phyloP scores from a whole-genome alignment of 1,284 basidiomycete species.

The Trametes versicolor region DNA sequence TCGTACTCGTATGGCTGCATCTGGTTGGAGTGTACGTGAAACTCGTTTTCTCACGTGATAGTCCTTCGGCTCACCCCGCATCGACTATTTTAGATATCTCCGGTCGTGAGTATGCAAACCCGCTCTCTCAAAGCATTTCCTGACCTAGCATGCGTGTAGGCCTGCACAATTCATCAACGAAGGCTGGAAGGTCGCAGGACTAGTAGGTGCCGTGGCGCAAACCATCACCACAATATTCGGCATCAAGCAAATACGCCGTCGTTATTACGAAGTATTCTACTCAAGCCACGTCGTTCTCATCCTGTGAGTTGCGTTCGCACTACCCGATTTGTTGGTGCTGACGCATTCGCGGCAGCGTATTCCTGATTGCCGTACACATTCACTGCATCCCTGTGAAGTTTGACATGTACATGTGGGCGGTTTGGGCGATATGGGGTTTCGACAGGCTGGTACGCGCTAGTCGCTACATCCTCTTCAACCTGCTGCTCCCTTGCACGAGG shows the following conservation, averaged over 20 bases:
- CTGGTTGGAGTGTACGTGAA: constrained; percentile 36
- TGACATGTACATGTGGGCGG: constrained; percentile 45
- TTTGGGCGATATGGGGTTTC: constrained; percentile 54
- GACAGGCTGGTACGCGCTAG: constrained; percentile 49
- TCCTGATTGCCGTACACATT: constrained; percentile 34
- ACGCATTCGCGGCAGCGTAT: constrained; percentile 12
- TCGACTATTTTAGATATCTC: constrained; percentile 9
- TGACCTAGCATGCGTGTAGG: not conserved
- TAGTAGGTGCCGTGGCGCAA: constrained; percentile 45
- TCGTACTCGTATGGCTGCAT: constrained; percentile 43
- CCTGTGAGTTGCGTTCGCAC: constrained; percentile 34
- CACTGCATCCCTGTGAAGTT: constrained; percentile 31
- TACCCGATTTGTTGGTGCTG: not conserved
- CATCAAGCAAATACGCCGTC: constrained; percentile 46
- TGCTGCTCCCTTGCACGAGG: constrained; percentile 41
- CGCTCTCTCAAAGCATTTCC: too few species aligned
- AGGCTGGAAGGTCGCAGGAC: constrained; percentile 39
- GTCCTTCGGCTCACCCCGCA: not conserved
- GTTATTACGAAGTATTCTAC: constrained; percentile 55
- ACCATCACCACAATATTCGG: constrained; percentile 48
- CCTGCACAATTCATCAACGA: constrained; percentile 11
- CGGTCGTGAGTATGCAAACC: constrained; percentile 9
- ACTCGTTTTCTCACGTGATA: not conserved
- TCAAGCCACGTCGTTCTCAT: constrained; percentile 51
- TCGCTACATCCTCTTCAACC: constrained; percentile 50